Conservation (phyloP, 768 basidiomycete genomes). For the Lactarius akahatsu region DNA sequence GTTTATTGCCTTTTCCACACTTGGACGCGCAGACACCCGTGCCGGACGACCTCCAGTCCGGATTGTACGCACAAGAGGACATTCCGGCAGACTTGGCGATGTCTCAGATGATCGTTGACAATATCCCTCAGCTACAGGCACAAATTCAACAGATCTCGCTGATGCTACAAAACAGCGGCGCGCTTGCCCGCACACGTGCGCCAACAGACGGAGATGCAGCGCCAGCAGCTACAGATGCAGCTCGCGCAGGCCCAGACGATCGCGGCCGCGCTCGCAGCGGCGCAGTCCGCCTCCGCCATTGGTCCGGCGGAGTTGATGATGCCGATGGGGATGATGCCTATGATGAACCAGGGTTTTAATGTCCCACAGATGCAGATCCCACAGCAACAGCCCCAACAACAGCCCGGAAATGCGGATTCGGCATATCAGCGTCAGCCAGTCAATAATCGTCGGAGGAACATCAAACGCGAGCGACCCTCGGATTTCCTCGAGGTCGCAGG, state of each 20-base stretch:
- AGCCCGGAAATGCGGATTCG: slow-evolving; percentile 68
- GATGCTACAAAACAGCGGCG: slow-evolving; percentile 73
- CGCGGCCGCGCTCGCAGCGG: slow-evolving; percentile 52
- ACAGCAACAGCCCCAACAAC: slow-evolving; percentile 55
- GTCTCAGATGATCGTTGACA: slow-evolving; percentile 69
- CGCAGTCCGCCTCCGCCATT: slow-evolving; percentile 34
- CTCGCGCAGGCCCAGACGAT: slow-evolving; percentile 78
- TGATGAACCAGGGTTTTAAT: slow-evolving; percentile 24
- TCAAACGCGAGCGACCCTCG: slow-evolving; percentile 80
- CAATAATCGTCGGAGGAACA: slow-evolving; percentile 72
- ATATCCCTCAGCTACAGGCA: slow-evolving; percentile 79
- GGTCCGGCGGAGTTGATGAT: slow-evolving; percentile 43
- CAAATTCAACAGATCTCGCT: slow-evolving; percentile 78
- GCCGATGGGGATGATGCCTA: slow-evolving; percentile 31
- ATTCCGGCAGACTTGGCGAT: slow-evolving; percentile 64
- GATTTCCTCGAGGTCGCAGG: slow-evolving; percentile 75
- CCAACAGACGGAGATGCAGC: slow-evolving; percentile 79
- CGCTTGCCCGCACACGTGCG: slow-evolving; percentile 73
- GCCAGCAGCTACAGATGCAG: slow-evolving; percentile 76
- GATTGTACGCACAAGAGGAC: slow-evolving; percentile 72
- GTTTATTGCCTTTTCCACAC: not conserved
- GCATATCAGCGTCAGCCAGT: slow-evolving; percentile 85
- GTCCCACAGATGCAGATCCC: slow-evolving; percentile 26
- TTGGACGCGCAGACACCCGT: slow-evolving; percentile 20
- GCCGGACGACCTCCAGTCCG: slow-evolving; percentile 39